Percentiles rank a stretch among this genome's conserved stretches.
Evolutionary conservation across 495 filamentous ascomycete species (phyloP).

Genomic region (Amorphotheca resinae): DNA sequence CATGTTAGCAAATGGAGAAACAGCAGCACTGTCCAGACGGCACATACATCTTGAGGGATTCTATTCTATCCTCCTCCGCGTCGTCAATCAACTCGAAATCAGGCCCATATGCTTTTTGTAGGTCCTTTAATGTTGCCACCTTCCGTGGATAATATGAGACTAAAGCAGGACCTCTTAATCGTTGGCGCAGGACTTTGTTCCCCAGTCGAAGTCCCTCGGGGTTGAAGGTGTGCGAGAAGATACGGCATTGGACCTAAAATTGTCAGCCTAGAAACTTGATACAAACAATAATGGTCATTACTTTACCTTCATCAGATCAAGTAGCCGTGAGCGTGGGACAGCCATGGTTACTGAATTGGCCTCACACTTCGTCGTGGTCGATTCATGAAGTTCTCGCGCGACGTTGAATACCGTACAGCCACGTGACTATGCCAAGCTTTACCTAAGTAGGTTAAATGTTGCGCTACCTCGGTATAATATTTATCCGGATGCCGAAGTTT

Average conservation of each 20-base stretch:
- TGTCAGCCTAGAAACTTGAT: conserved; percentile 2
- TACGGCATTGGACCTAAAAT: conserved; percentile 66
- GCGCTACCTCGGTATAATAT: not conserved
- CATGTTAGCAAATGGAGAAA: conserved; percentile 20
- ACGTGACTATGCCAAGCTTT: not conserved
- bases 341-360: conserved; percentile 43
- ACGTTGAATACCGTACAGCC: not conserved
- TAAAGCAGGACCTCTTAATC: conserved; percentile 64
- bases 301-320: conserved; percentile 71
- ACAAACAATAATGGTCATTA: conserved; percentile 2
- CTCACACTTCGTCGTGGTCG: conserved; percentile 1
- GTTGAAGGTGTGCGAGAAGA: conserved; percentile 88
- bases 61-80: conserved; percentile 61
- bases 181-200: conserved; percentile 78
- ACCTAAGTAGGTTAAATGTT: too few species aligned
- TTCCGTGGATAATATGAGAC: conserved; percentile 78
- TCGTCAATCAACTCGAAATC: conserved; percentile 57
- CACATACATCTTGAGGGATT: conserved; percentile 53
- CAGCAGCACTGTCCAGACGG: conserved; percentile 5
- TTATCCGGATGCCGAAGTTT: not conserved
- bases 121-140: conserved; percentile 52
- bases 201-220: conserved; percentile 67
- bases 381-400: conserved; percentile 1
- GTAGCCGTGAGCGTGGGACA: conserved; percentile 54
- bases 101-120: conserved; percentile 49